These are phyloP conservation scores for Penicillium brevicompactum DNA, from an alignment of 2,329 filamentous ascomycete genomes.

Conservation along the genomic window DNA sequence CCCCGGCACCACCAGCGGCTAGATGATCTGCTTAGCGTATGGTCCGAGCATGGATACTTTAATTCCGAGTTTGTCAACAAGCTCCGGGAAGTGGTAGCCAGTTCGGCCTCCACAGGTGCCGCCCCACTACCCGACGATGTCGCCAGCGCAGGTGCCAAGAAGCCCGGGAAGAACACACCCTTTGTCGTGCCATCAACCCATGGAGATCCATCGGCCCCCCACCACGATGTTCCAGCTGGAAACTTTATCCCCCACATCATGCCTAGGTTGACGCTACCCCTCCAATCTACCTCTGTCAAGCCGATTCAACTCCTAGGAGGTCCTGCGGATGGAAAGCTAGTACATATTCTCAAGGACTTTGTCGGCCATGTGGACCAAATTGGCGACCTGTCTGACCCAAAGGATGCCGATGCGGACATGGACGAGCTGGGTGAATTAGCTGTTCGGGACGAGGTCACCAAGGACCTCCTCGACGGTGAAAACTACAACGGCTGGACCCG, in stretches of 20 bases:
- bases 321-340: constrained; percentile 67
- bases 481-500: constrained; percentile 90
- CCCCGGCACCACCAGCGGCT: constrained; percentile 70
- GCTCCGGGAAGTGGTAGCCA: constrained; percentile 61
- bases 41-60: constrained; percentile 70
- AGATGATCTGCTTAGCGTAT: constrained; percentile 65
- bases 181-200: constrained; percentile 75
- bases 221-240: constrained; percentile 79
- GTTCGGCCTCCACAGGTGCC: constrained; percentile 39
- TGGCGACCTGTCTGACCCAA: constrained; percentile 57
- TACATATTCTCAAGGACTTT: constrained; percentile 69
- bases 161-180: constrained; percentile 54
- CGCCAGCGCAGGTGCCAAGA: constrained; percentile 43
- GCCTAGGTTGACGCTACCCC: constrained; percentile 72
- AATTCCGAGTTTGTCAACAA: constrained; percentile 55
- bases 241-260: constrained; percentile 79
- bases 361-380: constrained; percentile 70
- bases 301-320: constrained; percentile 71
- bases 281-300: constrained; percentile 70
- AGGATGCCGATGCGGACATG: constrained; percentile 62
- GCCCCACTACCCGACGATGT: constrained; percentile 31
- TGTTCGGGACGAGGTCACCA: constrained; percentile 66
- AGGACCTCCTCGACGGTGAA: constrained; percentile 65
- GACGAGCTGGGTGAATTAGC: constrained; percentile 74
- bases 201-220: constrained; percentile 71